A percentile compares a stretch with the other conserved stretches of the same genome.
These are phyloP conservation scores for Trichoderma endophyticum DNA, from an alignment of 2,329 filamentous ascomycete genomes.

Conservation along the genomic window DNA sequence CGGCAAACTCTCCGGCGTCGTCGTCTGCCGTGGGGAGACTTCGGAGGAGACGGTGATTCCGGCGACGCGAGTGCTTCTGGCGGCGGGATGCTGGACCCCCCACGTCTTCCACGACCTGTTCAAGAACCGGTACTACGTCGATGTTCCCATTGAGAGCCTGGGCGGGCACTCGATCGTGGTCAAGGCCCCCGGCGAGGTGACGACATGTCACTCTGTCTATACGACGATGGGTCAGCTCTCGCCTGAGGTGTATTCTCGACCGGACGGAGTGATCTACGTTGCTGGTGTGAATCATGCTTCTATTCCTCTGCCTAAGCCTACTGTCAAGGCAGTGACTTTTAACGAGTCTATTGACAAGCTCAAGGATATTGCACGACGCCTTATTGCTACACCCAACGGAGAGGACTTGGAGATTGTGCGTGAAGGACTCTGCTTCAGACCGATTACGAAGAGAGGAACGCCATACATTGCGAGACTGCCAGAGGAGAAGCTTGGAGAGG, in stretches of 20 bases:
- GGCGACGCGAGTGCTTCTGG: slow-evolving; percentile 63
- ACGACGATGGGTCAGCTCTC: slow-evolving; percentile 60
- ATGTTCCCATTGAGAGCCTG: slow-evolving; percentile 52
- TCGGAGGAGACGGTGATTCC: slow-evolving; percentile 51
- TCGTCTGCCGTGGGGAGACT: slow-evolving; percentile 44
- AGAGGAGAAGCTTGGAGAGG: slow-evolving; percentile 53
- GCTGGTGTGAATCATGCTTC: slow-evolving; percentile 64
- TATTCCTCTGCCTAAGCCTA: slow-evolving; percentile 55
- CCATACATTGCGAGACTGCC: slow-evolving; percentile 61
- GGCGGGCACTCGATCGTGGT: slow-evolving; percentile 72
- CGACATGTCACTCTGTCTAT: slow-evolving; percentile 66
- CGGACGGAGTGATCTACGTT: slow-evolving; percentile 67
- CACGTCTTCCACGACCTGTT: slow-evolving; percentile 65
- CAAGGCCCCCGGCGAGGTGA: slow-evolving; percentile 49
- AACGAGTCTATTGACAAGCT: slow-evolving; percentile 45
- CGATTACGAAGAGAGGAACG: slow-evolving; percentile 60
- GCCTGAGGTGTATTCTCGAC: slow-evolving; percentile 68
- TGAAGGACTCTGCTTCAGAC: slow-evolving; percentile 69
- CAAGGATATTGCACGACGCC: slow-evolving; percentile 43
- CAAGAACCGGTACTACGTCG: slow-evolving; percentile 43
- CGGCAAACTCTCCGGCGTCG: slow-evolving; percentile 50
- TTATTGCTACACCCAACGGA: slow-evolving; percentile 43
- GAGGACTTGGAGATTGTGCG: slow-evolving; percentile 59
- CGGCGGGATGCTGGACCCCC: slow-evolving; percentile 70
- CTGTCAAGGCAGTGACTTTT: slow-evolving; percentile 23